These are phyloP conservation scores for Fusarium sp. DNA, from an alignment of 2,329 filamentous ascomycete genomes.

Conservation along the genomic window DNA sequence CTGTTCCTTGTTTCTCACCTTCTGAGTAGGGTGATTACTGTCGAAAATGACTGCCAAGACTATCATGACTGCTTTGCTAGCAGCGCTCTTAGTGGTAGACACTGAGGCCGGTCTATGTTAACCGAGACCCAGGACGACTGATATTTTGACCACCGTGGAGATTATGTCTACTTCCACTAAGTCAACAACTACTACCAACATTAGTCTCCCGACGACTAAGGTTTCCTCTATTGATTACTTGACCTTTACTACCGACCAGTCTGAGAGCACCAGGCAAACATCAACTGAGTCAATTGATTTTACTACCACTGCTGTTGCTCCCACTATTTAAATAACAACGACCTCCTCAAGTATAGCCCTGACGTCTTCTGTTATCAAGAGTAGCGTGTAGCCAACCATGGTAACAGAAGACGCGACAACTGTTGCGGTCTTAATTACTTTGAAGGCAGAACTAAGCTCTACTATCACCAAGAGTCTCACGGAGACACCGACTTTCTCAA, in stretches of 20 bases:
- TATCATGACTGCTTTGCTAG: not conserved
- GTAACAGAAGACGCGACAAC: not conserved
- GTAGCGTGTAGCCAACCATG: not conserved
- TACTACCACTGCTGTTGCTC: not conserved
- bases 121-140: not conserved
- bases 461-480: not conserved
- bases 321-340: too few species aligned
- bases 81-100: rapidly evolving
- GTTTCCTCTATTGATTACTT: not conserved
- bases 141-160: rapidly evolving
- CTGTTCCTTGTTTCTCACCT: not conserved
- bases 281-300: rapidly evolving
- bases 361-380: not conserved
- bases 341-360: not conserved
- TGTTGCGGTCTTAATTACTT: not conserved
- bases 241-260: not conserved
- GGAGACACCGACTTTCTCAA: rapidly evolving
- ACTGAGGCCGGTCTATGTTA: not conserved
- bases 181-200: not conserved
- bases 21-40: not conserved
- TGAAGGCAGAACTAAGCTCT: not conserved
- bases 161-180: rapidly evolving
- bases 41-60: not conserved
- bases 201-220: not conserved
- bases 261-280: not conserved